Conservation (phyloP, 345 rosid genomes). For the Gossypium arboreum region DNA sequence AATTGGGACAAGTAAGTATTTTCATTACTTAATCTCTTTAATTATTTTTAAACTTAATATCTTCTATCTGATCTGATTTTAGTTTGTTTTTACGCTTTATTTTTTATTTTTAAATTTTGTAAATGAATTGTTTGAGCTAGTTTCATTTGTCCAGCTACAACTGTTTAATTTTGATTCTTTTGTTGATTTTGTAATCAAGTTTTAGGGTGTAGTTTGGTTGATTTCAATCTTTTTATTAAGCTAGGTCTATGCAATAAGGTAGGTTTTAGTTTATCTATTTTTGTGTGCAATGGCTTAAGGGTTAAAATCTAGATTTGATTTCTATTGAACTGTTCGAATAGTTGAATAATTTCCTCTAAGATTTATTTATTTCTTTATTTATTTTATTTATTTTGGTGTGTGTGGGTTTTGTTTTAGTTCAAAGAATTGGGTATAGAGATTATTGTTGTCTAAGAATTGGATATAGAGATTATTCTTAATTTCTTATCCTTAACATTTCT, state of each 20-base stretch:
- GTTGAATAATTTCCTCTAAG: neutral
- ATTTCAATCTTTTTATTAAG: conserved; percentile 2
- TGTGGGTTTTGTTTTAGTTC: neutral
- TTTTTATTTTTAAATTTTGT: no score
- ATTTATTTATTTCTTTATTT: neutral
- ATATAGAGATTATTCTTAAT: neutral
- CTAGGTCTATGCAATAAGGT: neutral
- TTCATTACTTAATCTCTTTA: neutral
- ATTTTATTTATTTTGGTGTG: neutral
- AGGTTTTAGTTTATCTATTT: neutral
- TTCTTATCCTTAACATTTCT: neutral
- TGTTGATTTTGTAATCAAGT: neutral
- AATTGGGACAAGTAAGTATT: conserved; percentile 89
- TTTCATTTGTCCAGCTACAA: neutral
- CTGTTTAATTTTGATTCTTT: no score
- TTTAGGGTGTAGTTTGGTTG: neutral
- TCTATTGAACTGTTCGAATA: neutral
- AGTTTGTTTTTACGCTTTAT: neutral
- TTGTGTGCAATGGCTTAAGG: neutral
- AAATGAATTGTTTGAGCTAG: neutral
- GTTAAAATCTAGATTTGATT: conserved; percentile 6
- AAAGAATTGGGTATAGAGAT: neutral
- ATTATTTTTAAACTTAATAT: neutral
- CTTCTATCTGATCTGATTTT: neutral
- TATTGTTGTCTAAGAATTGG: neutral